phyloP scores from a whole-genome alignment of 768 basidiomycete species.

The Lactarius deliciosus region DNA sequence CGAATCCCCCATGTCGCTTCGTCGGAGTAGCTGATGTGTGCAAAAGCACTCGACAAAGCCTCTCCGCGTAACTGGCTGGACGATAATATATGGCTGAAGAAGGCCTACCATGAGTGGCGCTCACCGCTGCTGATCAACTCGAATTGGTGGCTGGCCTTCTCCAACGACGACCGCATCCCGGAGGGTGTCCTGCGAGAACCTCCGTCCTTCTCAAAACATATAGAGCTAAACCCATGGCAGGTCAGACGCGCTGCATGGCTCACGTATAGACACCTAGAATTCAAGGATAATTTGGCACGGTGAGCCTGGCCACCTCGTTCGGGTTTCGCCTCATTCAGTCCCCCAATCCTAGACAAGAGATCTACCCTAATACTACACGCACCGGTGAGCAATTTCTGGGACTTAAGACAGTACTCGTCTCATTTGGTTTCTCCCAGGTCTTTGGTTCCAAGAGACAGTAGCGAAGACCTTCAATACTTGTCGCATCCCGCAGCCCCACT shows the following conservation, averaged over 20 bases:
- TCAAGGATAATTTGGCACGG: conserved; percentile 65
- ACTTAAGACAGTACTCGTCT: neutral
- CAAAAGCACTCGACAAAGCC: conserved; percentile 68
- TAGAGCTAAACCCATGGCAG: conserved; percentile 76
- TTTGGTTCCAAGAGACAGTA: conserved; percentile 62
- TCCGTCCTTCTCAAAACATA: conserved; percentile 23
- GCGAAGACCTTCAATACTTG: conserved; percentile 72
- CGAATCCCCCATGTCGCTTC: conserved; percentile 20
- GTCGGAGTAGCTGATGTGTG: conserved; percentile 14
- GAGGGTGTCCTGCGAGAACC: conserved; percentile 34
- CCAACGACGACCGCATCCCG: conserved; percentile 69
- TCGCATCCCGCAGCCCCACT: conserved; percentile 66
- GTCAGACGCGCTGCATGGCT: conserved; percentile 83
- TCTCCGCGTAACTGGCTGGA: conserved; percentile 94
- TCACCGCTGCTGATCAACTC: conserved; percentile 84
- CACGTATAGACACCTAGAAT: conserved; percentile 65
- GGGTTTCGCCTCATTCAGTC: neutral
- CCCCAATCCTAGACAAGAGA: conserved; percentile 52
- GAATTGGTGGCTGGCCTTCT: conserved; percentile 94
- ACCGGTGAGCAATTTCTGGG: conserved; percentile 48
- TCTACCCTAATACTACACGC: conserved; percentile 68
- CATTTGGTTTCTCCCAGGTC: conserved; percentile 36
- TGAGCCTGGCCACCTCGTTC: conserved; percentile 38
- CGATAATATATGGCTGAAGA: conserved; percentile 88
- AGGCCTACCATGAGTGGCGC: conserved; percentile 87